Evolutionary conservation across 2,329 filamentous ascomycete species (phyloP).

Genomic region (Fusarium udum): DNA sequence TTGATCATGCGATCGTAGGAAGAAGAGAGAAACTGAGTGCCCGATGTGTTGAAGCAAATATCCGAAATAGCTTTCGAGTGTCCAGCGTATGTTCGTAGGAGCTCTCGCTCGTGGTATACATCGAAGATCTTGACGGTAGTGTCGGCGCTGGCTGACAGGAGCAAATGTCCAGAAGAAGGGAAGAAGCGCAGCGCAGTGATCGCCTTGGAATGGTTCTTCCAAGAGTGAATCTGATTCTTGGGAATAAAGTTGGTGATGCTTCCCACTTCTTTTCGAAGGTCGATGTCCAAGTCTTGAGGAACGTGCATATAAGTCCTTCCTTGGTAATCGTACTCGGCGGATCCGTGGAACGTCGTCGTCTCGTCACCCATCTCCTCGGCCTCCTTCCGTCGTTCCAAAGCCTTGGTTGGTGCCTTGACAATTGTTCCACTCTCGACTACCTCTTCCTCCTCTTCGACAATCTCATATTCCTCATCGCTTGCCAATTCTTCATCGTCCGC

Average conservation of each 20-base stretch:
- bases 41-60: constrained; percentile 83
- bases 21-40: constrained; percentile 86
- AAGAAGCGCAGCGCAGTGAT: constrained; percentile 93
- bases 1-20: constrained; percentile 97
- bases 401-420: constrained; percentile 63
- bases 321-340: constrained; percentile 87
- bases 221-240: constrained; percentile 92
- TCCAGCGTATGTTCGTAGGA: constrained; percentile 89
- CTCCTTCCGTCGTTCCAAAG: constrained; percentile 65
- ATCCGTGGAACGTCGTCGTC: constrained; percentile 87
- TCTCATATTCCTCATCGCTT: constrained; percentile 81
- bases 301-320: constrained; percentile 98
- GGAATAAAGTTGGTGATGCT: constrained; percentile 90
- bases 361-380: constrained; percentile 73
- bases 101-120: constrained; percentile 86
- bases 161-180: constrained; percentile 84
- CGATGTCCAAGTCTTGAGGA: constrained; percentile 87
- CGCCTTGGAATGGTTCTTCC: constrained; percentile 84
- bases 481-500: constrained; percentile 78
- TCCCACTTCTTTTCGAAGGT: constrained; percentile 82
- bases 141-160: constrained; percentile 91
- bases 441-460: constrained; percentile 77
- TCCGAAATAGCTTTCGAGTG: constrained; percentile 92
- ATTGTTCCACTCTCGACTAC: constrained; percentile 72
- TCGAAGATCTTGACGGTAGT: constrained; percentile 94